These are phyloP conservation scores for Infundibulicybe gibba DNA, from an alignment of 768 basidiomycete species.

Conservation along the genomic window DNA sequence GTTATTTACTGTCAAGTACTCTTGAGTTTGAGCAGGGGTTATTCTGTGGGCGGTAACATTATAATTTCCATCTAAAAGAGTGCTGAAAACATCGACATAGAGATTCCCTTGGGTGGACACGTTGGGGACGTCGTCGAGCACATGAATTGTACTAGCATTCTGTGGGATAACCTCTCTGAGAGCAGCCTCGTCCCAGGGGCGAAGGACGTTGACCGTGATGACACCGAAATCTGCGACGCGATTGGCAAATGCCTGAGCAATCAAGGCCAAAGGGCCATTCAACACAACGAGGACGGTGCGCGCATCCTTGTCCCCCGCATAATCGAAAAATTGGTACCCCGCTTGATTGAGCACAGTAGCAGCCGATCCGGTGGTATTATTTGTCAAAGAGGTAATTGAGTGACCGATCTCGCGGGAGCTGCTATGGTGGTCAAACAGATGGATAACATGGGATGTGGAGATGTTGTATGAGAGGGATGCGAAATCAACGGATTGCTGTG, in stretches of 20 bases:
- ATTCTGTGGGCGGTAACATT: constrained; percentile 54
- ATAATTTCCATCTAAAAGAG: constrained; percentile 38
- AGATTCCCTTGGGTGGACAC: constrained; percentile 59
- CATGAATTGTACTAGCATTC: constrained; percentile 56
- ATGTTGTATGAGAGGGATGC: constrained; percentile 74
- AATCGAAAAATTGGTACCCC: constrained; percentile 78
- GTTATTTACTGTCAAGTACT: constrained; percentile 41
- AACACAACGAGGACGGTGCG: constrained; percentile 64
- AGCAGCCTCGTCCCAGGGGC: constrained; percentile 76
- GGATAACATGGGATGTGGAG: constrained; percentile 67
- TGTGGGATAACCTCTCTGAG: constrained; percentile 58
- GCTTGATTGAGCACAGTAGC: constrained; percentile 47
- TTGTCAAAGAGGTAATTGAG: constrained; percentile 33
- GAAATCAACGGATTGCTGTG: constrained; percentile 79
- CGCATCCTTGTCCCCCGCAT: constrained; percentile 62
- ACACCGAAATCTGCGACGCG: constrained; percentile 53
- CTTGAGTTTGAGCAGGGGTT: constrained; percentile 51
- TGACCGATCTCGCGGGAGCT: constrained; percentile 74
- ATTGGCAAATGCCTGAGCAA: constrained; percentile 48
- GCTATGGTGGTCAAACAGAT: constrained; percentile 88
- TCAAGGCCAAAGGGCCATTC: constrained; percentile 75
- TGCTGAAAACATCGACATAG: constrained; percentile 68
- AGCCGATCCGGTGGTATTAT: constrained; percentile 29
- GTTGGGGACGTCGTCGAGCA: constrained; percentile 76
- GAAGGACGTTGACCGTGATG: constrained; percentile 72